Evolutionary conservation across 2,329 filamentous ascomycete species (phyloP), one percentile per base, ranked within the genome.

Genomic region (Aureobasidium melanogenum): DNA sequence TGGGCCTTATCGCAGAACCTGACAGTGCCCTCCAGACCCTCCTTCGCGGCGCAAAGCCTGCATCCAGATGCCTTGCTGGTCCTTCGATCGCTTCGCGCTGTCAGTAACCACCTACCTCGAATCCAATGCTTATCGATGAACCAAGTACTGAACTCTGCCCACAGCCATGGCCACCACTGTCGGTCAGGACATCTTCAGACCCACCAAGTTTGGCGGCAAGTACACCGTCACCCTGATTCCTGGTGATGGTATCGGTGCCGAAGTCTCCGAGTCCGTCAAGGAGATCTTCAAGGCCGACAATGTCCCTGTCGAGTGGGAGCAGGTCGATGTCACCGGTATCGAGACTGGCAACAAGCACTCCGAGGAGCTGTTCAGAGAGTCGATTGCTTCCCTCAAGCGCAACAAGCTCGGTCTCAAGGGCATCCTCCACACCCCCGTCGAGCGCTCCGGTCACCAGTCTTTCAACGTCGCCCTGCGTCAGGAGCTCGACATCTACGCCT

Each of bases 231-330:
- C 93, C 67, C 84, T 99, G 73, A 97, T 99, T 76, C 94, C 94
- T 77, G 84, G 85, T 80, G 94, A 99, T 73, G 94, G 94, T 82
- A 96, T 99, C 75, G 94, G 94, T 77, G 90, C 91, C 77, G 94
- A 99, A 81, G 92, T 97, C 65, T 91, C 93, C 71, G 92, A 97
- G 80, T 94, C 91, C 66, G 93, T 99, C 77, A 96, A 97, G 87
- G 95, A 93, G 69, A 88, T 99, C 77, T 97, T 97, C 88, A 97
- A 97, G 86, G 92, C 93, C 75, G 93, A 97, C 82, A 97, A 96
- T 75, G 93, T 97, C 59, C 94, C 94, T 72, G 87, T 99, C 71
- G 91, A 97, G 79, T 97, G 94, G 93, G 94, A 99, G 79, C 92
- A 97, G 82, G 84, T 99, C 71, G 92, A 97, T 75, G 93, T 96